phyloP scores from a whole-genome alignment of 768 basidiomycete species.

The Gyrodon lividus region DNA sequence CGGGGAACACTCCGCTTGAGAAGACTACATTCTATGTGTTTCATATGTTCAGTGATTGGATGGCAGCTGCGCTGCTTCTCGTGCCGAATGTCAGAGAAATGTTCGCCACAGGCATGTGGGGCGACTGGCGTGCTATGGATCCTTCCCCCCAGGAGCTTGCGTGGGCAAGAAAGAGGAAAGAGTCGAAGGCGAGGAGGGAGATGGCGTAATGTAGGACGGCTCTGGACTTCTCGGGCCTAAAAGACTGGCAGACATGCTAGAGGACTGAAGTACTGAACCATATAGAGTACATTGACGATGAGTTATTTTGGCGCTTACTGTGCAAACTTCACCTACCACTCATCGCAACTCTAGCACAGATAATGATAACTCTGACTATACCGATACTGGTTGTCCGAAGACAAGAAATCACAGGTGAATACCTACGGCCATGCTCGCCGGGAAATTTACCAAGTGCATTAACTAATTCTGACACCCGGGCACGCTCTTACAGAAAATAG shows the following conservation, averaged over 20 bases:
- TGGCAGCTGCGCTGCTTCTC: slow-evolving; percentile 31
- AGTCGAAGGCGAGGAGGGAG: slow-evolving; percentile 1
- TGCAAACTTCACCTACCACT: too few relatives aligned
- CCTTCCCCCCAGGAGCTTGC: slow-evolving; percentile 1
- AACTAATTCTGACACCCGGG: too few relatives aligned
- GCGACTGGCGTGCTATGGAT: slow-evolving; percentile 14
- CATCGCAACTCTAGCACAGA: too few relatives aligned
- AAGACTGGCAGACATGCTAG: slow-evolving; percentile 66
- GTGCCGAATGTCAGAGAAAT: slow-evolving; percentile 30
- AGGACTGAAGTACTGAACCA: too few relatives aligned
- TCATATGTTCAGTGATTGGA: slow-evolving; percentile 46
- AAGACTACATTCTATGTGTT: slow-evolving; percentile 45
- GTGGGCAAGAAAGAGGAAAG: background rate
- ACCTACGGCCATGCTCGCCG: too few relatives aligned
- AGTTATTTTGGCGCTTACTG: too few relatives aligned
- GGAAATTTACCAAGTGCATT: too few relatives aligned
- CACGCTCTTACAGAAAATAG: too few relatives aligned
- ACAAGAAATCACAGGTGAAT: too few relatives aligned
- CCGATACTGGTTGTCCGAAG: too few relatives aligned
- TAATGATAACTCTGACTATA: too few relatives aligned
- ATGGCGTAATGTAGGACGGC: too few relatives aligned
- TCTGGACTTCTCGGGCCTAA: slow-evolving; percentile 27
- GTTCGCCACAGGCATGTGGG: slow-evolving; percentile 29
- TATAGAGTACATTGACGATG: slow-evolving; percentile 15
- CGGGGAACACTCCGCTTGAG: slow-evolving; percentile 33